Conservation (phyloP, 1,284 basidiomycete species). For the Sanghuangporus weigelae region DNA sequence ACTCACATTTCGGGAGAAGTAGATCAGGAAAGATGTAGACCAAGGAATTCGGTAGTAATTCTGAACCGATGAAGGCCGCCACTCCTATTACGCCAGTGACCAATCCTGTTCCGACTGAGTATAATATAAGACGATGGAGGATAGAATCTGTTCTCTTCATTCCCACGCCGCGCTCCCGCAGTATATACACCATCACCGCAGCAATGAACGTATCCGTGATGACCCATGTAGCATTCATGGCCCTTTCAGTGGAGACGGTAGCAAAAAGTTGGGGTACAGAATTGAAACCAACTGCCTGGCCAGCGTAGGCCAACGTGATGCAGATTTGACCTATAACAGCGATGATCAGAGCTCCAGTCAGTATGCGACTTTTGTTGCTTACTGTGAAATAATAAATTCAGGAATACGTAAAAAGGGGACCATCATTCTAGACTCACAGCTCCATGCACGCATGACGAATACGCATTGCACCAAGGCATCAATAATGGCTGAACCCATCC, state of each 20-base stretch:
- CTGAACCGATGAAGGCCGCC: neutral
- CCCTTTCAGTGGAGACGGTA: neutral
- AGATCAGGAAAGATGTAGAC: neutral
- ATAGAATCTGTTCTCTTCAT: conserved; percentile 8
- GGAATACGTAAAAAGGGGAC: neutral
- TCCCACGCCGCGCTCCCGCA: neutral
- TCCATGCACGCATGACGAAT: neutral
- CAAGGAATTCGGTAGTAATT: neutral
- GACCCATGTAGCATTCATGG: neutral
- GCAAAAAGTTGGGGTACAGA: neutral
- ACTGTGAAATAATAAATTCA: neutral
- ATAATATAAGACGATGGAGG: conserved; percentile 13
- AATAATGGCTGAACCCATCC: neutral
- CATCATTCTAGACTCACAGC: neutral
- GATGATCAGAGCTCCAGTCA: neutral
- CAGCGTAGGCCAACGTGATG: neutral
- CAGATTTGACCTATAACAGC: neutral
- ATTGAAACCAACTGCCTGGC: neutral
- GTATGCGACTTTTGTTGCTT: neutral
- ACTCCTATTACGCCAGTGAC: conserved; percentile 11
- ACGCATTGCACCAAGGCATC: neutral
- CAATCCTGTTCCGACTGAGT: conserved; percentile 18
- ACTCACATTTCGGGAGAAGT: neutral
- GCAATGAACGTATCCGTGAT: conserved; percentile 16
- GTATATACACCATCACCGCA: conserved; percentile 2